A percentile compares a stretch with the other conserved stretches of the same genome.
Conservation (phyloP, 768 basidiomycete genomes). For the Tricholoma saponaceum region DNA sequence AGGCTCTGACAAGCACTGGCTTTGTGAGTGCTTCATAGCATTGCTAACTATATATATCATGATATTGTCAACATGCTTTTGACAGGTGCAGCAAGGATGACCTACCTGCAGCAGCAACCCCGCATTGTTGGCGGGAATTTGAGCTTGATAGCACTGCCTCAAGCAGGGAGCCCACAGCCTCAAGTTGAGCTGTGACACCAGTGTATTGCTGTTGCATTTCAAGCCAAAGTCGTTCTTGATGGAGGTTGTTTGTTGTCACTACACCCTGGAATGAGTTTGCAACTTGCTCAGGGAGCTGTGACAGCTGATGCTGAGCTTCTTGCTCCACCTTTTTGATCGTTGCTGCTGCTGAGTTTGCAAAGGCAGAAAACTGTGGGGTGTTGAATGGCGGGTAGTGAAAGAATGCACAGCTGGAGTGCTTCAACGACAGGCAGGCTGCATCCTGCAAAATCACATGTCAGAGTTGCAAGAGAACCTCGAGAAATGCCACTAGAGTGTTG, state of each 20-base stretch:
- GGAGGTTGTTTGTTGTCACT: neutral
- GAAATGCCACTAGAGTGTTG: slow-evolving; percentile 23
- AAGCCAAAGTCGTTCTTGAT: neutral
- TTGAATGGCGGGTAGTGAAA: neutral
- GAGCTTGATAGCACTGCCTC: neutral
- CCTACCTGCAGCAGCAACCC: neutral
- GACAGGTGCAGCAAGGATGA: too few species aligned
- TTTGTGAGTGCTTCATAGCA: too few species aligned
- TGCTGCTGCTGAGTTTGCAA: neutral
- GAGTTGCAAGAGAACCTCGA: neutral
- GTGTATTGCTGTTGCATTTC: neutral
- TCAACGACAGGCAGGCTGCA: neutral
- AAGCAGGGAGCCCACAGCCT: neutral
- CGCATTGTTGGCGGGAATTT: neutral
- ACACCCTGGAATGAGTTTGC: neutral
- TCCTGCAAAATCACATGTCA: neutral
- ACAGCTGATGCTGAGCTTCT: neutral
- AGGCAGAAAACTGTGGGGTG: neutral
- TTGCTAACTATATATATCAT: too few species aligned
- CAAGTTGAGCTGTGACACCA: neutral
- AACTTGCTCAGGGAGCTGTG: neutral
- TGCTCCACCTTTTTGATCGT: neutral
- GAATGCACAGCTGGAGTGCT: neutral
- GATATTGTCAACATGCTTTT: too few species aligned
- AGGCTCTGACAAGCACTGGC: too few species aligned